Conservation (phyloP, 345 rosid genomes). For the Aegle marmelos region DNA sequence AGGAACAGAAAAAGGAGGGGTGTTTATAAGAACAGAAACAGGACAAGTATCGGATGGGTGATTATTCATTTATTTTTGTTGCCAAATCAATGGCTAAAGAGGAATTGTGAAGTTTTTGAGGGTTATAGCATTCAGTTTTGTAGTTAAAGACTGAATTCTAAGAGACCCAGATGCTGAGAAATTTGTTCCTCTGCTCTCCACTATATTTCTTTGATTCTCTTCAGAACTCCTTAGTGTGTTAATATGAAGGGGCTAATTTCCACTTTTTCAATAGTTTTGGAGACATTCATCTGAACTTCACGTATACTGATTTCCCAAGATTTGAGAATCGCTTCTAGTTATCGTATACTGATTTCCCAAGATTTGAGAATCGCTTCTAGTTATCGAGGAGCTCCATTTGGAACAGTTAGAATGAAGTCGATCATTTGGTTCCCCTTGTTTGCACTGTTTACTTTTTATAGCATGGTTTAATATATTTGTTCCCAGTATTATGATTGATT, state of each 20-base stretch:
- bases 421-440: too few relatives aligned
- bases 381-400: not conserved
- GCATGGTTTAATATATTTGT: not conserved
- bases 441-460: not conserved
- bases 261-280: not conserved
- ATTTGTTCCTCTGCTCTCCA: not conserved
- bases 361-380: not conserved
- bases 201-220: not conserved
- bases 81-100: not conserved
- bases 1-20: not conserved
- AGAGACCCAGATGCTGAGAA: not conserved
- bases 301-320: not conserved
- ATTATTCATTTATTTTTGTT: not conserved
- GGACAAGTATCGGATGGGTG: not conserved
- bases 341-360: not conserved
- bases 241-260: not conserved
- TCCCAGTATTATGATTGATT: not conserved
- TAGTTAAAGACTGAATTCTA: not conserved
- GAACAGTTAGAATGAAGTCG: too few relatives aligned
- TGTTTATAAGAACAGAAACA: not conserved
- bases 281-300: not conserved
- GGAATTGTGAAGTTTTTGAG: not conserved
- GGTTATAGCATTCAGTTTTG: not conserved
- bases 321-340: not conserved
- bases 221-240: not conserved